phyloP scores from a whole-genome alignment of 495 filamentous ascomycete genomes.

The Penicillium ucsense region DNA sequence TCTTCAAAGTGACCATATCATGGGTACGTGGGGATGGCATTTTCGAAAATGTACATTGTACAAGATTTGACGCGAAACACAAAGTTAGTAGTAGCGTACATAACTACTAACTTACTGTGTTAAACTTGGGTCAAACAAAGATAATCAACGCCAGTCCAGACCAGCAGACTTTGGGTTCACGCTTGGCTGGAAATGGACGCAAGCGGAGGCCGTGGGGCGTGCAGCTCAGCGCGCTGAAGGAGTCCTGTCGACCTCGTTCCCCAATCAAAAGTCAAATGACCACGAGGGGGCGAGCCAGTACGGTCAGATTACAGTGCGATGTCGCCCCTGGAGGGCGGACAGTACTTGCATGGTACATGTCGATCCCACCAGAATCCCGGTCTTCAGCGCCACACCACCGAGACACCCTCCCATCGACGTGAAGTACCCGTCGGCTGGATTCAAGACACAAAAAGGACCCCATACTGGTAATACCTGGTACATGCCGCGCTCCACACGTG shows the following conservation, averaged over 20 bases:
- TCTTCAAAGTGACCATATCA: too few species aligned
- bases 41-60: too few species aligned
- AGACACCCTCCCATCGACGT: too few species aligned
- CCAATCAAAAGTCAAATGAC: background rate
- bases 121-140: too few species aligned
- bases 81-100: too few species aligned
- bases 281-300: background rate
- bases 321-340: background rate
- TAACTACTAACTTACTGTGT: too few species aligned
- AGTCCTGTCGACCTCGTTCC: background rate
- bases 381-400: too few species aligned
- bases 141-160: conserved; percentile 5
- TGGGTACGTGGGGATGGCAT: too few species aligned
- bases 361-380: too few species aligned
- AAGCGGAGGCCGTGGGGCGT: conserved; percentile 6
- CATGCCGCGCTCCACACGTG: conserved; percentile 14
- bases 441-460: background rate
- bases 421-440: background rate
- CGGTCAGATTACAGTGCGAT: background rate
- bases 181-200: conserved; percentile 8
- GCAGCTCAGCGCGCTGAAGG: background rate
- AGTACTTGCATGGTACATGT: background rate
- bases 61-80: too few species aligned
- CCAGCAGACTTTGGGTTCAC: conserved; percentile 6
- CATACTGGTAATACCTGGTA: background rate